Percentiles rank a stretch among this genome's conserved stretches.
Conservation (phyloP, 495 filamentous ascomycete genomes). For the Sabuloglossum arenarium region DNA sequence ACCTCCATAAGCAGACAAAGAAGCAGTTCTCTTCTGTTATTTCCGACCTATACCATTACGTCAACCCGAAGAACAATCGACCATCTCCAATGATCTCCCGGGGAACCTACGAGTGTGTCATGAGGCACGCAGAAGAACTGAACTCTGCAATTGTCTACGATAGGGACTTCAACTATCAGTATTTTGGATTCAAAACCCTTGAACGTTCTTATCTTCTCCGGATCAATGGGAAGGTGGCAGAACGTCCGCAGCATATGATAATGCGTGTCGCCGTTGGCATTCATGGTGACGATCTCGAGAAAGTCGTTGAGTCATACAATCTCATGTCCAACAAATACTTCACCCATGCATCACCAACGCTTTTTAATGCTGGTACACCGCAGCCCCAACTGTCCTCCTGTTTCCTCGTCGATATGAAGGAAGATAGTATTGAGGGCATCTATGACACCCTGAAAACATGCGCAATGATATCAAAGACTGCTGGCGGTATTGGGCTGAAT, state of each 20-base stretch:
- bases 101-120: conserved; percentile 70
- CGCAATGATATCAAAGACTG: conserved; percentile 98
- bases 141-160: conserved; percentile 99
- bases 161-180: conserved; percentile 99
- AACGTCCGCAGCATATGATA: conserved; percentile 95
- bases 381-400: conserved; percentile 86
- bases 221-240: conserved; percentile 79
- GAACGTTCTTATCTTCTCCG: conserved; percentile 93
- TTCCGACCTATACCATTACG: conserved; percentile 81
- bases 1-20: conserved; percentile 99
- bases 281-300: conserved; percentile 84
- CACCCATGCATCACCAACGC: conserved; percentile 90
- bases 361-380: conserved; percentile 95
- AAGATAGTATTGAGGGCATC: conserved; percentile 97
- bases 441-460: conserved; percentile 98
- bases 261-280: conserved; percentile 98
- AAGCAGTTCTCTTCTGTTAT: conserved; percentile 95
- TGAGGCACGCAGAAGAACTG: conserved; percentile 86
- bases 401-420: conserved; percentile 97
- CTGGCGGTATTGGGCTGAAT: conserved; percentile 90
- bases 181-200: conserved; percentile 98
- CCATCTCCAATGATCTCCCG: conserved; percentile 83
- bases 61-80: conserved; percentile 82
- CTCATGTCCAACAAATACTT: conserved; percentile 96
- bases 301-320: conserved; percentile 90